phyloP scores from a whole-genome alignment of 371 early-diverging fungal species.

The Saksenaea oblongispora region DNA sequence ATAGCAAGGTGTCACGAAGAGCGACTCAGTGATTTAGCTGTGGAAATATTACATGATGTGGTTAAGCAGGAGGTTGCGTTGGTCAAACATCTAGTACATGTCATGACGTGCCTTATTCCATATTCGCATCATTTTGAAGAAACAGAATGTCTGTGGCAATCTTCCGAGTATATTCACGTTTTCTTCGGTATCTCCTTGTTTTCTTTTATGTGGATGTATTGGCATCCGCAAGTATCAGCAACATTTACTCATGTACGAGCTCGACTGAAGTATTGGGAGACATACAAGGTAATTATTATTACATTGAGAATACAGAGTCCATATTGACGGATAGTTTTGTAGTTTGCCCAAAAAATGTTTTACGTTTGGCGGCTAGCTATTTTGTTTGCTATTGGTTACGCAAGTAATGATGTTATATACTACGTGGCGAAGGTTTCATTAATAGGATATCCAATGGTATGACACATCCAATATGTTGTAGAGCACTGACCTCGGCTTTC shows the following conservation, averaged over 20 bases:
- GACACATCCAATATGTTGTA: neutral
- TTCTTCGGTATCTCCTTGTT: neutral
- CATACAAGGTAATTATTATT: slow-evolving; percentile 13
- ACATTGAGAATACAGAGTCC: neutral
- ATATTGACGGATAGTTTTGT: neutral
- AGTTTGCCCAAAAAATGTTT: slow-evolving; percentile 9
- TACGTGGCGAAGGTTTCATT: neutral
- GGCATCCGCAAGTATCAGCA: slow-evolving; percentile 15
- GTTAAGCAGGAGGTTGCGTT: neutral
- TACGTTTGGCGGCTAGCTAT: slow-evolving; percentile 7
- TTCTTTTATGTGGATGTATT: slow-evolving; percentile 15
- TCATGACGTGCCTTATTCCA: neutral
- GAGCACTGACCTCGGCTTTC: neutral
- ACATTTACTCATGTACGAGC: slow-evolving; percentile 8
- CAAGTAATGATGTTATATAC: neutral
- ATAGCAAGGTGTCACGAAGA: neutral
- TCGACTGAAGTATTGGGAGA: slow-evolving; percentile 5
- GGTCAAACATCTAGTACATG: neutral
- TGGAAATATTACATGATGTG: neutral
- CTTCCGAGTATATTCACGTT: neutral
- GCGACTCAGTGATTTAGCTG: neutral
- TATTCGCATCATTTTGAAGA: neutral
- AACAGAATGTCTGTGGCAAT: slow-evolving; percentile 8
- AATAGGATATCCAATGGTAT: slow-evolving; percentile 2
- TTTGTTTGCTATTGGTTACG: neutral